Percentiles rank a stretch among this genome's conserved stretches.
Conservation (phyloP, 2,329 filamentous ascomycete species). For the Cladosporium cucumerinum region DNA sequence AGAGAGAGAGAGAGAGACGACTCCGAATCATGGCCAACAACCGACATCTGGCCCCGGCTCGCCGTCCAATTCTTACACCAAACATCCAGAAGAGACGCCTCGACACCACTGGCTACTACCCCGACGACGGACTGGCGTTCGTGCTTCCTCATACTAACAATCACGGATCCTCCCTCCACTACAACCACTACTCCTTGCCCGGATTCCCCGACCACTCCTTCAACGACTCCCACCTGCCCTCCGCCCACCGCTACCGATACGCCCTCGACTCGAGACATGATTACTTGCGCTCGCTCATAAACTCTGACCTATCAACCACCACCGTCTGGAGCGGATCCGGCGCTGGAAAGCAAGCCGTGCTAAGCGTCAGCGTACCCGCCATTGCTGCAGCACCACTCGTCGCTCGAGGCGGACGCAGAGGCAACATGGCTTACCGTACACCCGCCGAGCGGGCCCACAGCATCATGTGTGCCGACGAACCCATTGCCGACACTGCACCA, state of each 20-base stretch:
- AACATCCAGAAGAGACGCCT: neutral
- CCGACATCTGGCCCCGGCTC: conserved; percentile 11
- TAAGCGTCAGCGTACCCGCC: conserved; percentile 21
- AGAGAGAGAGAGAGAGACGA: too few relatives aligned
- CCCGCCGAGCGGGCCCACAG: conserved; percentile 16
- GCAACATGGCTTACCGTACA: conserved; percentile 15
- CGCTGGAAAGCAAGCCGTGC: conserved; percentile 17
- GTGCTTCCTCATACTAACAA: neutral
- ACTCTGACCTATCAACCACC: conserved; percentile 7
- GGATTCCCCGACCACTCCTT: neutral
- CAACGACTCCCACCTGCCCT: conserved; percentile 12
- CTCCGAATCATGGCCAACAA: conserved; percentile 4
- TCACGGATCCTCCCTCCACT: neutral
- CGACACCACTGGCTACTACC: neutral
- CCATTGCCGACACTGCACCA: conserved; percentile 22
- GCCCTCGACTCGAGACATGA: conserved; percentile 20
- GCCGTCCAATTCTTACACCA: conserved; percentile 14
- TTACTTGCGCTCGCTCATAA: conserved; percentile 24
- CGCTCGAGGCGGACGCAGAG: conserved; percentile 16
- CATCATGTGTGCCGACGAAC: conserved; percentile 22
- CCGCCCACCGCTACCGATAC: conserved; percentile 13
- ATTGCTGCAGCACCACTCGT: conserved; percentile 14
- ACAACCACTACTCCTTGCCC: neutral
- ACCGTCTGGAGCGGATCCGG: conserved; percentile 16
- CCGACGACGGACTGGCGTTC: neutral